Base-by-base conservation (phyloP, 1,139 yeast genomes). In the Saccharomyces uvarum region DNA sequence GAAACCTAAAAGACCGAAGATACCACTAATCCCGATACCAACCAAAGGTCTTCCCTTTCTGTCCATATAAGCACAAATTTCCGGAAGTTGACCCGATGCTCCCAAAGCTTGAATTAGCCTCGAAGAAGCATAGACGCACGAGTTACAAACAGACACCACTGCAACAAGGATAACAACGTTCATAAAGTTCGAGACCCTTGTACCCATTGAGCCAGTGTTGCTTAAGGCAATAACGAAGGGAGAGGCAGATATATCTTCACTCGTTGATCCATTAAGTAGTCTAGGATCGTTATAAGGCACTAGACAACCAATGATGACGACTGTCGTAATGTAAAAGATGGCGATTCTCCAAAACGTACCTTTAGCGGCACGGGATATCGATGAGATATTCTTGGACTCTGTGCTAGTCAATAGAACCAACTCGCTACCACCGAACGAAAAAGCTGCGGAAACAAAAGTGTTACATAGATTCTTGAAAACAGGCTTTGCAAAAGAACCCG, bases 381-480 rank as follows among this genome's bases (percentile, higher is more conserved):
- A 24, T 4, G 26, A 24, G 7, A 24, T 33, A 7, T 33, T 16
- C 11, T 33, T 33, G 42, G 96, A 81, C 74, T 90, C 97, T 16
- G 95, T 89, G 53, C 95, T 88, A 28, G 96, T 95, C 61, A 90
- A 75, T 59, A 95, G 96, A 58, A 86, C 85, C 65, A 86, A 74
- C 72, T 88, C 96, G 54, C 88, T 80, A 54, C 86, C 86, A 51
- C 78, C 76, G 62, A 74, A 78, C 71, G 82, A 77, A 66, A 79
- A 80, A 0, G 83, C 82, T 13, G 83, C 83, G 24, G 79, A 75
- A 50, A 77, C 77, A 54, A 77, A 77, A 6, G 77, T 80, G 0
- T 79, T 67, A 52, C 75, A 73, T 47, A 77, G 74, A 49, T 85
- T 85, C 61, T 80, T 79, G 64, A 79, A 78, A 6, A 82, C 59